Base-by-base conservation (phyloP, 192 early-diverging fungal genomes). In the Umbelopsis vinacea region DNA sequence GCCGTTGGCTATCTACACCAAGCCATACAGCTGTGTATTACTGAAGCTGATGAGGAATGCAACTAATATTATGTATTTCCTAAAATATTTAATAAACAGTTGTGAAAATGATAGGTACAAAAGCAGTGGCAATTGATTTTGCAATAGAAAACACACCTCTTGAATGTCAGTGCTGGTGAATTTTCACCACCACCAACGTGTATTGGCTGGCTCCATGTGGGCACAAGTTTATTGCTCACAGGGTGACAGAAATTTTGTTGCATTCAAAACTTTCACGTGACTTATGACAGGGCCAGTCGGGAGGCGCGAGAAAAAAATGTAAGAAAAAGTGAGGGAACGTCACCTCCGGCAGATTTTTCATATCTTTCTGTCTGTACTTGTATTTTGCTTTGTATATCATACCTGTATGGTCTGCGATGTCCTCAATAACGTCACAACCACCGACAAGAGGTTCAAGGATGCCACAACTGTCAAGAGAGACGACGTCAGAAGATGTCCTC, bases 341-440 rank as follows among this genome's bases (percentile, higher is more conserved):
- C 53, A 54, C 53, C 26, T 43, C 11, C 6, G 6, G 40, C 40
- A 43, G 40, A 43, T 43, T 43, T 43, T 43, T 43, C 29, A 43
- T 43, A 43, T 0, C 11, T 11, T 43, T 43, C 40, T 43, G 40
- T 43, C 40, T 43, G 40, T 43, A 50, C 19, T 46, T 50, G n/a
- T 21, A 48, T 50, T 50, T 50, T 50, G 48, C 48, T 21, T 50
- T 50, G 40, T 43, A 43, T 12, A 12, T 43, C 40, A 50, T 50
- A 50, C 6, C 33, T 63, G 33, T 14, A 35, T 63, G 57, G 57
- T 37, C 15, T 63, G 57, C 26, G 57, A 63, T 63, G 57, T 63
- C 57, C 26, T 63, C 57, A 63, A 63, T 29, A 14, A 37, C 57
- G 15, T 63, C 57, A 63, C 57, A 63, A 63, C 33, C 57, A 63